Percentiles rank a stretch among this genome's conserved stretches.
Conservation (phyloP, 805 yeast species). For the Lachancea thermotolerans region DNA sequence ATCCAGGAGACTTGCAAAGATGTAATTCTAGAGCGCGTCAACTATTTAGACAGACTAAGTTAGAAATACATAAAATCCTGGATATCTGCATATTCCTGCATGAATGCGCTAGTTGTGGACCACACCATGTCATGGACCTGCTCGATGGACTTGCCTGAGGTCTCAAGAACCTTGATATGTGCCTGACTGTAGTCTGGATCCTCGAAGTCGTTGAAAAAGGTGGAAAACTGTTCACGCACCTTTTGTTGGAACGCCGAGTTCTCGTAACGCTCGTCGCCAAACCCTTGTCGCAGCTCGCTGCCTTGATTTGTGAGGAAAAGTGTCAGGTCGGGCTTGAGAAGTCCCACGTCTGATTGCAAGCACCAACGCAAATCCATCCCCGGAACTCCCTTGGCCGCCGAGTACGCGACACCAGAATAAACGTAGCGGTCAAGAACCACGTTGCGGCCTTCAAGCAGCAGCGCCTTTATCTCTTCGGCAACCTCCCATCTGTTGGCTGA, state of each 20-base stretch:
- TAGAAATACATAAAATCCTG: slow-evolving; percentile 14
- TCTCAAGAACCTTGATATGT: slow-evolving; percentile 46
- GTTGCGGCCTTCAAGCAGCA: slow-evolving; percentile 41
- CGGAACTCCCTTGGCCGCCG: slow-evolving; percentile 57
- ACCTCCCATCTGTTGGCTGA: slow-evolving; percentile 95
- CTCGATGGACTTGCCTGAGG: slow-evolving; percentile 51
- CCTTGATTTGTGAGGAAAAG: slow-evolving; percentile 59
- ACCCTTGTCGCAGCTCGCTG: slow-evolving; percentile 54
- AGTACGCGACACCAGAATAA: slow-evolving; percentile 89
- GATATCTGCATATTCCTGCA: slow-evolving; percentile 2
- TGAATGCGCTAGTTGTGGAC: slow-evolving; percentile 21
- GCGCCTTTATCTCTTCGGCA: slow-evolving; percentile 38
- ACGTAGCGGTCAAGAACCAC: slow-evolving; percentile 81
- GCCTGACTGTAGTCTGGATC: slow-evolving; percentile 12
- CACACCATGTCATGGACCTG: slow-evolving; percentile 46
- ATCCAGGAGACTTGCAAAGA: slow-evolving; percentile 77
- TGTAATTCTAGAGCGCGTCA: slow-evolving; percentile 56
- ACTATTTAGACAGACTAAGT: slow-evolving; percentile 56
- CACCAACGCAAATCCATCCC: slow-evolving; percentile 74
- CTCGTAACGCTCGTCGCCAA: slow-evolving; percentile 95
- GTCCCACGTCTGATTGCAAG: slow-evolving; percentile 68
- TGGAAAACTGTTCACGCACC: slow-evolving; percentile 57
- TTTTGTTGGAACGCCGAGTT: slow-evolving; percentile 59
- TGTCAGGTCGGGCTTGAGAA: slow-evolving; percentile 81
- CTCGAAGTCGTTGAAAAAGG: slow-evolving; percentile 36